Conservation (phyloP, 371 early-diverging fungal genomes). For the Nematocida parisii region DNA sequence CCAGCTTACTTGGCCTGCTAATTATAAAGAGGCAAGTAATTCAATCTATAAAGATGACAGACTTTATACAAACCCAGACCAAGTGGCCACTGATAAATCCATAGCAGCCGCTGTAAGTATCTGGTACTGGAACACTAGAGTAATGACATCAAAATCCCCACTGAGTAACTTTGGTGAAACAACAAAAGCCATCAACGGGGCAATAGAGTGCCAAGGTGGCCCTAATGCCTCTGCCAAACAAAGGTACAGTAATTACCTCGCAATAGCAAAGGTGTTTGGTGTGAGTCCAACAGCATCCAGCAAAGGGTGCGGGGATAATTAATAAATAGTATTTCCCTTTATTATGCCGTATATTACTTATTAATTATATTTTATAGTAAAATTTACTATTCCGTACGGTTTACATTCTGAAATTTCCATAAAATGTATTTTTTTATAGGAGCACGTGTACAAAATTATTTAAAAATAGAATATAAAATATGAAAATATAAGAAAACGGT, state of each 20-base stretch:
- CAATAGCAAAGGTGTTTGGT: slow-evolving; percentile 65
- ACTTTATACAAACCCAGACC: slow-evolving; percentile 68
- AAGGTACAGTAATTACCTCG: slow-evolving; percentile 67
- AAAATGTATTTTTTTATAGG: no score
- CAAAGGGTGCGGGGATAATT: slow-evolving; percentile 68
- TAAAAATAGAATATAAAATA: no score
- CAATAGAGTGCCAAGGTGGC: slow-evolving; percentile 67
- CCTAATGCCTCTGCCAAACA: slow-evolving; percentile 60
- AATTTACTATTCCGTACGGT: no score
- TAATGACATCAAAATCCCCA: slow-evolving; percentile 54
- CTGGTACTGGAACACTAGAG: slow-evolving; percentile 70
- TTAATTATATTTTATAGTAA: no score
- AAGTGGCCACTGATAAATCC: slow-evolving; percentile 67
- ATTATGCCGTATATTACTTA: neutral
- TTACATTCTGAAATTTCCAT: no score
- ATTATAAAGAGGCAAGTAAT: slow-evolving; percentile 69
- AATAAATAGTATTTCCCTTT: slow-evolving; percentile 50
- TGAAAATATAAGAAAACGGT: no score
- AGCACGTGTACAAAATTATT: no score
- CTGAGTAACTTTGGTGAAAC: slow-evolving; percentile 69
- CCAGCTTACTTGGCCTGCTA: slow-evolving; percentile 70
- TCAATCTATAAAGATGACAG: slow-evolving; percentile 65
- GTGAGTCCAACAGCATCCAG: slow-evolving; percentile 64
- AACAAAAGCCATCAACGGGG: slow-evolving; percentile 71
- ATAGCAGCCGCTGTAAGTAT: slow-evolving; percentile 64